Percentiles rank a stretch among this genome's conserved stretches.
phyloP scores from a whole-genome alignment of 78 protist genomes.

The Dictyostelium capitatum region DNA sequence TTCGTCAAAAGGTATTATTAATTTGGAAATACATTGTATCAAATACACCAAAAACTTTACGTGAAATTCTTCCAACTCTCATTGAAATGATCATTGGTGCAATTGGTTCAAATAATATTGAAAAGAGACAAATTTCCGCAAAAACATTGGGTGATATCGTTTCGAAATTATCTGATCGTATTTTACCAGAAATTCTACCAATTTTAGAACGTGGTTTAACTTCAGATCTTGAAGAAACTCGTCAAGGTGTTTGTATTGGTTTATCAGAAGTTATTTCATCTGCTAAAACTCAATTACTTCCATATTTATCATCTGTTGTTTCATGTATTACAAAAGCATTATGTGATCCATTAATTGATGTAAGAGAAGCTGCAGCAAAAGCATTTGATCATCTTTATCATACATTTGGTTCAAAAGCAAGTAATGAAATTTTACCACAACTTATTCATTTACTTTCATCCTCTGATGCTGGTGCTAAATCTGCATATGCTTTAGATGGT shows the following conservation, averaged over 20 bases:
- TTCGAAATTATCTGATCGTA: constrained; percentile 89
- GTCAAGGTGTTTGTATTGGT: constrained; percentile 94
- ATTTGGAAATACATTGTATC: constrained; percentile 94
- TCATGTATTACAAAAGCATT: constrained; percentile 88
- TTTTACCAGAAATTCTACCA: constrained; percentile 90
- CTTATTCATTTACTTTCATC: constrained; percentile 53
- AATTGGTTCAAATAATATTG: constrained; percentile 75
- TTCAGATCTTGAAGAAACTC: constrained; percentile 29
- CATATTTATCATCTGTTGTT: constrained; percentile 68
- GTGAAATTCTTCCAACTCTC: constrained; percentile 85
- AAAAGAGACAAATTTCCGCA: constrained; percentile 86
- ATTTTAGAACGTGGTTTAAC: constrained; percentile 81
- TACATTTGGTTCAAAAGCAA: constrained; percentile 70
- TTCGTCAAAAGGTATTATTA: constrained; percentile 88
- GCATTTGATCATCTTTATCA: constrained; percentile 85
- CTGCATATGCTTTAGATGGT: constrained; percentile 84
- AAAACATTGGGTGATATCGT: constrained; percentile 95
- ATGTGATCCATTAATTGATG: constrained; percentile 87
- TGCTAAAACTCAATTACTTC: constrained; percentile 65
- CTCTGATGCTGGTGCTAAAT: background rate
- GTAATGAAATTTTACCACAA: constrained; percentile 88
- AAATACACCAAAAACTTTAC: constrained; percentile 90
- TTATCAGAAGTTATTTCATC: constrained; percentile 90
- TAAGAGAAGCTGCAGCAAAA: constrained; percentile 90
- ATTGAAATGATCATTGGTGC: constrained; percentile 82